phyloP scores from a whole-genome alignment of 805 yeast species.

The Kluyveromyces wickerhamii region DNA sequence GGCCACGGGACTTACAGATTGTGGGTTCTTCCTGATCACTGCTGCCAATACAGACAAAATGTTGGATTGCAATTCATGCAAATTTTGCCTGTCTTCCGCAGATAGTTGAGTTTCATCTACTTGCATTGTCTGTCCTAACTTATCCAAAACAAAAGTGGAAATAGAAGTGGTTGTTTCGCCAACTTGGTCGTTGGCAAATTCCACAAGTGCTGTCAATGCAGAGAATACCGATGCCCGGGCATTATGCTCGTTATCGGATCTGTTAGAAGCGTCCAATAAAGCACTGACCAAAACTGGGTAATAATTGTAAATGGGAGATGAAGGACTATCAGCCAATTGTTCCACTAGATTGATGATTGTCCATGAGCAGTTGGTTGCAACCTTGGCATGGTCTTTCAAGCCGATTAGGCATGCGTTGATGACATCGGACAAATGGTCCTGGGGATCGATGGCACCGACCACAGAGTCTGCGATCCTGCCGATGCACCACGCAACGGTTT shows the following conservation, averaged over 20 bases:
- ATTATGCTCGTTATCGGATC: conserved; percentile 74
- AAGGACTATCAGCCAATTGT: conserved; percentile 46
- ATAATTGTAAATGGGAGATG: conserved; percentile 66
- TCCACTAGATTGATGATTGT: conserved; percentile 86
- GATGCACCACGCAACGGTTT: conserved; percentile 97
- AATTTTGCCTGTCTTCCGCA: conserved; percentile 63
- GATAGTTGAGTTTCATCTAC: conserved; percentile 51
- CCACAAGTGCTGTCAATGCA: conserved; percentile 76
- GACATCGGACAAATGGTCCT: conserved; percentile 59
- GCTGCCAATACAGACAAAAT: conserved; percentile 71
- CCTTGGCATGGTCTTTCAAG: conserved; percentile 85
- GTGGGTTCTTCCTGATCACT: conserved; percentile 73
- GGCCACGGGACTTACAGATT: conserved; percentile 56
- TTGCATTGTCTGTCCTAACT: conserved; percentile 63
- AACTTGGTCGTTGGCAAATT: conserved; percentile 63
- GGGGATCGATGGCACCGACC: conserved; percentile 63
- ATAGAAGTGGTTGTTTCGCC: conserved; percentile 60
- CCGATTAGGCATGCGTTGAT: conserved; percentile 70
- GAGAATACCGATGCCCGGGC: conserved; percentile 96
- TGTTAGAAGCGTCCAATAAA: conserved; percentile 59
- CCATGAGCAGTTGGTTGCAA: conserved; percentile 97
- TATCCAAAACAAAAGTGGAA: conserved; percentile 63
- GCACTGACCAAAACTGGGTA: conserved; percentile 63
- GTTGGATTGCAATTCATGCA: conserved; percentile 85
- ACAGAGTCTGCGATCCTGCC: conserved; percentile 91